Percentiles rank a stretch among this genome's conserved stretches.
Conservation (phyloP, 495 filamentous ascomycete species). For the Penicillium bovifimosum region DNA sequence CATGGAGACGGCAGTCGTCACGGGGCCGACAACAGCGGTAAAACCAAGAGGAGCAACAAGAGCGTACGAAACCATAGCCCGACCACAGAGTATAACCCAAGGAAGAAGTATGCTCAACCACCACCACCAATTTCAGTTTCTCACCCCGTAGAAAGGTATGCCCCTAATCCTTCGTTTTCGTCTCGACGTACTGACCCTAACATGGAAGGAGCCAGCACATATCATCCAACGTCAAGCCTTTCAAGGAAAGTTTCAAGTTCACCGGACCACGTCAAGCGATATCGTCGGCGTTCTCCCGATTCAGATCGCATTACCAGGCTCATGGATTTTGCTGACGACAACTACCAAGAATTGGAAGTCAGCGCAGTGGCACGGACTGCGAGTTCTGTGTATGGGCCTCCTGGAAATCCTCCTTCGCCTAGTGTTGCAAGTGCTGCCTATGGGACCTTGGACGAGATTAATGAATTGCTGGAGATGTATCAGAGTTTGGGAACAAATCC, state of each 20-base stretch:
- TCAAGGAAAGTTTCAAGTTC: neutral
- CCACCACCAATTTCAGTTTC: neutral
- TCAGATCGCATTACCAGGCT: neutral
- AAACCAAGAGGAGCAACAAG: neutral
- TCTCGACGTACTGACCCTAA: neutral
- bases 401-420: neutral
- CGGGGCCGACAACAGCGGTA: neutral
- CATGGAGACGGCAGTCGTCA: neutral
- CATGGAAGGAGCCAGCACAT: neutral
- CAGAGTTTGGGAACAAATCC: neutral
- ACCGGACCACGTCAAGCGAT: neutral
- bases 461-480: slow-evolving; percentile 9
- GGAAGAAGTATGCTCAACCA: neutral
- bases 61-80: neutral
- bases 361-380: neutral
- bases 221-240: neutral
- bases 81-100: neutral
- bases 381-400: neutral
- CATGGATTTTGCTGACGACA: neutral
- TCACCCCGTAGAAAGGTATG: neutral
- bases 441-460: neutral
- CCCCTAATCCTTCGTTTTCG: neutral
- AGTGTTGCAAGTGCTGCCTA: neutral
- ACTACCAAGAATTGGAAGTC: neutral
- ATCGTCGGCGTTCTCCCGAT: neutral